Evolutionary conservation across 345 rosid genomes (phyloP), one percentile per base, ranked within the genome.

Genomic region (Eucalyptus virginea): DNA sequence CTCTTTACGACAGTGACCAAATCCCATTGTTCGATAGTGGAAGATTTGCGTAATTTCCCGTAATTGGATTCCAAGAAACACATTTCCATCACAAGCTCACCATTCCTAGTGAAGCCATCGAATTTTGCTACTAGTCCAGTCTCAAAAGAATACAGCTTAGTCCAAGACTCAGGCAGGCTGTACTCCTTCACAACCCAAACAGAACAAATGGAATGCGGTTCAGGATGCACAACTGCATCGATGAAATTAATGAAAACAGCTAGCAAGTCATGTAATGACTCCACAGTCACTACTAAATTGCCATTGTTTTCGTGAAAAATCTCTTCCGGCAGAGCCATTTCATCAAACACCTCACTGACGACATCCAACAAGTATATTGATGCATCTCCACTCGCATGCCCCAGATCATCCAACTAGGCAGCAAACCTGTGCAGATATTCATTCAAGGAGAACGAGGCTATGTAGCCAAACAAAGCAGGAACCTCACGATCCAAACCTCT

Each of bases 211-310:
- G 24, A 18, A 69, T 69, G 3, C 7, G 6, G 6, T 8, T 69
- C 24, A 17, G 11, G 81, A 32, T 32, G 2, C 11, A 1, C 24
- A 69, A 18, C 6, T 17, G 81, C 6, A 3, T 32, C 3, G 4
- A 3, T 16, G 19, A 8, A 3, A 67, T 3, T 32, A 9, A 32
- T 8, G 23, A 7, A 67, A 23, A 69, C 42, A 17, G 81, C 81
- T 8, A 69, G 42, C 81, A 18, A 69, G 24, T 69, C 81, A 69
- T 32, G 9, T 10, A 32, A 32, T 69, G 32, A 21, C 3, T 9
- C 21, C 3, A 17, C 3, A 9, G 11, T 17, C 24, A 2, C 6
- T 4, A 32, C 1, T 69, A 32, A 19, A 52, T 4, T 5, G 10
- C 58, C 58, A 52, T 52, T 28, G 17, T 28, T 7, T 60, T 12